Evolutionary conservation across 805 yeast genomes (phyloP).

Genomic region (Limtongia smithiae): DNA sequence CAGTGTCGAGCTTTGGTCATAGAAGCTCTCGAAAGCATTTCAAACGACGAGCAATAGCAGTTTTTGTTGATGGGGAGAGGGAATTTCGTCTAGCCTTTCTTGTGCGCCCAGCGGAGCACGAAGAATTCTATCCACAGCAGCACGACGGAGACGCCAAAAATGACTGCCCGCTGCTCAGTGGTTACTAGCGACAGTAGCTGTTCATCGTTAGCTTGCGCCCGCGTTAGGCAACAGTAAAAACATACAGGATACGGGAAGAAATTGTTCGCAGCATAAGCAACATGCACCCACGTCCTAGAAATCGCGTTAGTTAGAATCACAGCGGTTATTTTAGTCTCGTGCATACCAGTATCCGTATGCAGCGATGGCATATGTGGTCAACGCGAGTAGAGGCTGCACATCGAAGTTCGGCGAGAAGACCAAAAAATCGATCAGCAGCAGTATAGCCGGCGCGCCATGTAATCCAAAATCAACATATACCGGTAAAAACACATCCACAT

Average conservation of each 20-base stretch:
- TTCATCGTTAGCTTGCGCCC: too few relatives aligned
- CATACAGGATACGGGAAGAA: conserved; percentile 22
- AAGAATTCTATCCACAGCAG: conserved; percentile 4
- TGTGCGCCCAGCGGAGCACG: conserved; percentile 6
- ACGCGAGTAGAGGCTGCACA: neutral
- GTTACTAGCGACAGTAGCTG: conserved; percentile 8
- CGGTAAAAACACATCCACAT: conserved; percentile 10
- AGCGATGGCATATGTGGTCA: conserved; percentile 4
- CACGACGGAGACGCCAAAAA: conserved; percentile 11
- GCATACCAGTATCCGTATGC: conserved; percentile 23
- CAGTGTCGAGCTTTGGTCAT: conserved; percentile 2
- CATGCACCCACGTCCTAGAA: conserved; percentile 24
- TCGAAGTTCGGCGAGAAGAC: conserved; percentile 17
- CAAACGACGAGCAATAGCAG: neutral
- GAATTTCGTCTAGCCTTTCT: too few relatives aligned
- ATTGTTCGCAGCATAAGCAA: conserved; percentile 12
- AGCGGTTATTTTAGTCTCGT: neutral
- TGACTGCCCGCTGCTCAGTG: conserved; percentile 8
- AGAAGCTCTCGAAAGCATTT: conserved; percentile 10
- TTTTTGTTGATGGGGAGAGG: neutral
- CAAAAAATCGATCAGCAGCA: conserved; percentile 16
- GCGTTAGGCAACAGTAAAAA: neutral
- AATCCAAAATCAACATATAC: conserved; percentile 16
- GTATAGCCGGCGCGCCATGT: conserved; percentile 23
- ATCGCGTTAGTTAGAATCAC: too few relatives aligned